Percentiles rank a stretch among this genome's conserved stretches.
These are phyloP conservation scores for Lippia alba DNA, from an alignment of 305 asterid genomes.

Conservation along the genomic window DNA sequence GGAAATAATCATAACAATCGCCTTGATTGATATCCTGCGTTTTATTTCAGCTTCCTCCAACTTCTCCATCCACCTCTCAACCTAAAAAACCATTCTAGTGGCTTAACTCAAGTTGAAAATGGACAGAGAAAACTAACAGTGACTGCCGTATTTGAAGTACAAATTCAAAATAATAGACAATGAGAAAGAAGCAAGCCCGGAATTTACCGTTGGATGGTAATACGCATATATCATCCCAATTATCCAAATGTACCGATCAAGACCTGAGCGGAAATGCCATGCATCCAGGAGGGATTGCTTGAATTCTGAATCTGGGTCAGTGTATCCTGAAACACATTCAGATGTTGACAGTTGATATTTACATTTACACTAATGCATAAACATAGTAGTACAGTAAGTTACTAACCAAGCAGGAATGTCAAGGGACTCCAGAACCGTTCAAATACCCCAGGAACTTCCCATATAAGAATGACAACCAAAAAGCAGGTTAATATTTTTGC, in stretches of 20 bases:
- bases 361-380: slow-evolving; percentile 14
- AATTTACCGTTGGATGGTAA: slow-evolving; percentile 85
- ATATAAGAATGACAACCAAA: slow-evolving; percentile 76
- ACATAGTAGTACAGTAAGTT: slow-evolving; percentile 18
- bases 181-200: slow-evolving; percentile 21
- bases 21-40: slow-evolving; percentile 69
- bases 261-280: slow-evolving; percentile 90
- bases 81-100: slow-evolving; percentile 49
- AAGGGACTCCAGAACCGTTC: slow-evolving; percentile 80
- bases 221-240: slow-evolving; percentile 89
- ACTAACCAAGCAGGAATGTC: slow-evolving; percentile 80
- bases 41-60: slow-evolving; percentile 85
- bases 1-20: slow-evolving; percentile 53
- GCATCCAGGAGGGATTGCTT: slow-evolving; percentile 61
- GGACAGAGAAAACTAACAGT: slow-evolving; percentile 4
- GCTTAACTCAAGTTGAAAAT: slow-evolving; percentile 22
- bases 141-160: neutral
- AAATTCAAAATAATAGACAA: slow-evolving; percentile 10
- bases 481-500: slow-evolving; percentile 69
- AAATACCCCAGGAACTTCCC: slow-evolving; percentile 90
- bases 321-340: slow-evolving; percentile 58
- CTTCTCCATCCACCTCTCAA: slow-evolving; percentile 93
- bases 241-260: slow-evolving; percentile 91
- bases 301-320: slow-evolving; percentile 71
- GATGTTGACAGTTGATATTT: slow-evolving; percentile 23